A percentile compares a stretch with the other conserved stretches of the same genome.
Conservation (phyloP, 306 rosid genomes). For the Rosa multiflora region DNA sequence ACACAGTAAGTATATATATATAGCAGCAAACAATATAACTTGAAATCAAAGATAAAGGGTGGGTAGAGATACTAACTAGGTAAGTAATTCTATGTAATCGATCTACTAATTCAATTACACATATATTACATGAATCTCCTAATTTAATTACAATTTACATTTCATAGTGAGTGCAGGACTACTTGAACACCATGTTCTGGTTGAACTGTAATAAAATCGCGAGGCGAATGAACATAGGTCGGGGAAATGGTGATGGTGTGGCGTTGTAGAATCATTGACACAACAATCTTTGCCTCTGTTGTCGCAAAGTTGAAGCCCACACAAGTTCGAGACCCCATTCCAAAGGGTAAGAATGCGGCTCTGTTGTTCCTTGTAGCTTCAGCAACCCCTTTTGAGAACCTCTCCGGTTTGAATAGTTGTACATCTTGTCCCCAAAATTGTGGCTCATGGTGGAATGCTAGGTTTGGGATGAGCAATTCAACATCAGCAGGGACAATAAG, state of each 20-base stretch:
- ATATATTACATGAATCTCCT: too few species aligned
- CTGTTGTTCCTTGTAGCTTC: constrained; percentile 17
- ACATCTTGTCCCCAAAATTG: constrained; percentile 23
- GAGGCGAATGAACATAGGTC: constrained; percentile 13
- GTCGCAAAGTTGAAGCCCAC: constrained; percentile 21
- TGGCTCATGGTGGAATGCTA: constrained; percentile 23
- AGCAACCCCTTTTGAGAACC: constrained; percentile 24
- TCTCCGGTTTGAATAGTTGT: not conserved
- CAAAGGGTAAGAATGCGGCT: constrained; percentile 5
- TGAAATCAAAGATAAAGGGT: too few species aligned
- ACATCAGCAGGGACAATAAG: constrained; percentile 20
- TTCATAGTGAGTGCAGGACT: not conserved
- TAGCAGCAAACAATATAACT: too few species aligned
- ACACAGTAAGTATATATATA: too few species aligned
- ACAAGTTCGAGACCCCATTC: constrained; percentile 17
- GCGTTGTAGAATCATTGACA: constrained; percentile 29
- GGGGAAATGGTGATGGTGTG: constrained; percentile 14
- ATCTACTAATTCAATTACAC: too few species aligned
- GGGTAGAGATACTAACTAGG: too few species aligned
- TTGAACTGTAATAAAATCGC: constrained; percentile 1
- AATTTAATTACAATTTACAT: not conserved
- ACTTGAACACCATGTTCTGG: constrained; percentile 28
- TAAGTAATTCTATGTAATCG: too few species aligned
- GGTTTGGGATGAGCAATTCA: not conserved
- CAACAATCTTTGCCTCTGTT: constrained; percentile 20